Evolutionary conservation across 345 rosid genomes (phyloP), one percentile per base, ranked within the genome.

Genomic region (Eutrema yunnanense): DNA sequence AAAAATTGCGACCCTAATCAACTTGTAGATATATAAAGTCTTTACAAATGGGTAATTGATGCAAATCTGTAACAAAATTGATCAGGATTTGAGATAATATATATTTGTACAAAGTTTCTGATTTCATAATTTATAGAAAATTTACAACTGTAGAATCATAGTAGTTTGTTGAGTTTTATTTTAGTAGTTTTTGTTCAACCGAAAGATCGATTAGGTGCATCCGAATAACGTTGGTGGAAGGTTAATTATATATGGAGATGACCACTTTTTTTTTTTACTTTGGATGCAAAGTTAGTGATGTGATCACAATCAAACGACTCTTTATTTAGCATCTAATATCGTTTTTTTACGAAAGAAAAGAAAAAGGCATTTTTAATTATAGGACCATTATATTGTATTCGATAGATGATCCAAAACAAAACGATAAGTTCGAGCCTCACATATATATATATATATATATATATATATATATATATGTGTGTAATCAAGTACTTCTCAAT

Each of bases 321-420:
- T 63, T 44, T 55, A 47, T 37, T 37, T 46, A 55, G 33, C 50
- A 65, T 50, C 13, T 60, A 61, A 29, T 8, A 49, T 60, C 16
- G 26, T 9, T 29, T 59, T 44, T 59, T 29, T 29, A 40, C 2
- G n/a, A 70, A 48, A 9, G 68, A 46, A 54, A 67, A 33, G 3
- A 13, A 12, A 12, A 53, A 14, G 5, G 11, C 10, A 48, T 29
- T 19, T 58, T 8, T 47, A 30, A 30, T 37, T 43, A 65, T 48
- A 47, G 50, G 29, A 46, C 57, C 34, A 55, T 64, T 16, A 16
- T 16, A 16, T 16, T n/a, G 14, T 64, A 73, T 65, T 65, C 34
- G 43, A 56, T 56, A 47, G 59, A 65, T 65, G 72, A 65, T 57
- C 60, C 66, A 48, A 73, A 65, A 57, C 44, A 38, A 65, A 57